Base-by-base conservation (phyloP, 2,329 filamentous ascomycete species). In the Rutstroemia sp. region DNA sequence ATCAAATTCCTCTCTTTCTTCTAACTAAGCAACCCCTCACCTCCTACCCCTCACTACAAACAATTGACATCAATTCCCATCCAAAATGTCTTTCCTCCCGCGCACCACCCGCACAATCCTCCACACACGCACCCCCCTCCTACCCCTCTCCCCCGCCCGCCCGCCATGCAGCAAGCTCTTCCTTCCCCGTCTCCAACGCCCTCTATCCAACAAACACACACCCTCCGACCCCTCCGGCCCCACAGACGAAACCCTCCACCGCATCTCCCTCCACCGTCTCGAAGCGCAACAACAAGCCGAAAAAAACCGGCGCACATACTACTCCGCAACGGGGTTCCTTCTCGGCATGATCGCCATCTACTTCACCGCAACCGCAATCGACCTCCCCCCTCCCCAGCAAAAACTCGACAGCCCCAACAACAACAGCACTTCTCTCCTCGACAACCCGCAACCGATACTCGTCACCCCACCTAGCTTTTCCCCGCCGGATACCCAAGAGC, bases 311-410 rank as follows among this genome's bases (percentile, higher is more conserved):
- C 64, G 68, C 12, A 60, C 61, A 19, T 61, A 63, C 38, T 70
- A 69, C 51, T 59, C 65, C 10, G 60, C 55, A 0, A 54, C 59
- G 9, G 68, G 68, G 1, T 56, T 66, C 14, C 38, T 67, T 8
- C 56, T 64, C 45, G 62, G 65, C 30, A 66, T 70, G 65, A 53
- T 66, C 17, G 67, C 58, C n/a, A 65, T 69, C 45, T 69, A 61
- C 58, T 3, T 67, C 14, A 70, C 67, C 1, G 66, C 67, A 2
- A 66, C 61, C 1, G 63, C 60, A 0, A 64, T 68, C 23, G 65
- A 67, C 5, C 61, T 68, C 2, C 60, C 64, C 25, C 51, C 45
- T 12, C 56, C 42, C 2, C 51, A 47, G 19, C 42, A 16, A 30
- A 56, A 58, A 48, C 40, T 55, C 38, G 59, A 61, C 23, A 40